Base-by-base conservation (phyloP, 163 green algal genomes). In the Trebouxiophyceae sp. region DNA sequence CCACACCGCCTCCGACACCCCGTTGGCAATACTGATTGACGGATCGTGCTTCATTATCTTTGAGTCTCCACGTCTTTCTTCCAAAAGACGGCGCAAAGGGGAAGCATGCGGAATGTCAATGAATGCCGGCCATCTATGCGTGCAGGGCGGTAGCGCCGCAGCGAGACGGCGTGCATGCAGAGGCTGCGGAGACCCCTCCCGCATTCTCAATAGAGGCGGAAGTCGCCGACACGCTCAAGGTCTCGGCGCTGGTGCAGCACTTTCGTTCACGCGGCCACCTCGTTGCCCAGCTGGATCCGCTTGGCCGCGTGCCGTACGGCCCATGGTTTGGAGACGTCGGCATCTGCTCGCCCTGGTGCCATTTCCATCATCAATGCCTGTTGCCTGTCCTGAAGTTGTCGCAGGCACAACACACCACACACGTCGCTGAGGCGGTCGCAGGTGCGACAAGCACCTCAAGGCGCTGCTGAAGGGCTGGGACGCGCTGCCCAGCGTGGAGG, bases 231-330 rank as follows among this genome's bases (percentile, higher is more conserved):
- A 57, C 19, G 12, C 16, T 57, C 47, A 57, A 57, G 26, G 47
- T 57, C 23, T 12, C 23, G 8, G 47, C 47, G 19, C 47, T 57
- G 5, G 47, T 57, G 23, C 19, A 28, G 19, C 47, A 12, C 5
- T 57, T 30, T 20, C 20, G 47, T 12, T 57, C 47, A 26, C 20
- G 67, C 2, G 81, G 81, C 26, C 81, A 88, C 71, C 62, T 86
- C 5, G 60, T 73, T 3, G 77, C 78, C 8, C 39, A 72, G 24
- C 70, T 86, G 16, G 81, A 88, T 56, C 79, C 81, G 31, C 65
- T 88, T 4, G 26, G 31, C 20, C 32, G 61, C 5, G 61, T 31
- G 22, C 26, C 45, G 6, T 8, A 16, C 8, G 39, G 39, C 8
- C 39, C 39, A 50, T 50, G 39, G 39, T 16, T 50, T 24, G 58